phyloP scores from a whole-genome alignment of 768 basidiomycete genomes.

The Podaxis sp. region DNA sequence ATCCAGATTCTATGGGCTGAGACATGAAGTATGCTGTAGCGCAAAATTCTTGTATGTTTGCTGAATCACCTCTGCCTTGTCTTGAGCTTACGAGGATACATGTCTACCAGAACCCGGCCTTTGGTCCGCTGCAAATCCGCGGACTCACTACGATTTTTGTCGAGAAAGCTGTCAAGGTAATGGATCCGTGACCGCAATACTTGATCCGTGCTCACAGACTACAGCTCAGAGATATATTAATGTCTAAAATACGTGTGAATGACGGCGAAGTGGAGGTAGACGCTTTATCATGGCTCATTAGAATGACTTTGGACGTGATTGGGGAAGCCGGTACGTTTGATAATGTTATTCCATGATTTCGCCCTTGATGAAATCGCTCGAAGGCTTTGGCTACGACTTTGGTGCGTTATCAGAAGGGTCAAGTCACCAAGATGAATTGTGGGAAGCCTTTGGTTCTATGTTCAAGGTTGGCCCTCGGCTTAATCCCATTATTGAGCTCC shows the following conservation, averaged over 20 bases:
- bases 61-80: not conserved
- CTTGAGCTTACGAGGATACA: not conserved
- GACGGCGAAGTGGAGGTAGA: constrained; percentile 43
- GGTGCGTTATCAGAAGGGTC: constrained; percentile 23
- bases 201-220: not conserved
- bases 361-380: not conserved
- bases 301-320: constrained; percentile 15
- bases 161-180: constrained; percentile 51
- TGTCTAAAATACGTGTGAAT: constrained; percentile 28
- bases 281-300: constrained; percentile 26
- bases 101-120: constrained; percentile 55
- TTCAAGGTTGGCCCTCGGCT: constrained; percentile 44
- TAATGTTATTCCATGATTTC: too few species aligned
- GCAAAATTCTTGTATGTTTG: constrained; percentile 38
- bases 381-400: constrained; percentile 32
- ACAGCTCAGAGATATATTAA: constrained; percentile 54
- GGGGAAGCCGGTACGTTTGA: constrained; percentile 7
- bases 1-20: too few species aligned
- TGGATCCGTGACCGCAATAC: not conserved
- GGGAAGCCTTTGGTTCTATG: constrained; percentile 50
- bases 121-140: constrained; percentile 57
- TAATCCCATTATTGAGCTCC: constrained; percentile 30
- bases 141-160: constrained; percentile 54
- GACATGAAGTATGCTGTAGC: constrained; percentile 22
- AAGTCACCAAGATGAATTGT: constrained; percentile 44